Base-by-base conservation (phyloP, 441 rosid species). In the Francoa sonchifolia region DNA sequence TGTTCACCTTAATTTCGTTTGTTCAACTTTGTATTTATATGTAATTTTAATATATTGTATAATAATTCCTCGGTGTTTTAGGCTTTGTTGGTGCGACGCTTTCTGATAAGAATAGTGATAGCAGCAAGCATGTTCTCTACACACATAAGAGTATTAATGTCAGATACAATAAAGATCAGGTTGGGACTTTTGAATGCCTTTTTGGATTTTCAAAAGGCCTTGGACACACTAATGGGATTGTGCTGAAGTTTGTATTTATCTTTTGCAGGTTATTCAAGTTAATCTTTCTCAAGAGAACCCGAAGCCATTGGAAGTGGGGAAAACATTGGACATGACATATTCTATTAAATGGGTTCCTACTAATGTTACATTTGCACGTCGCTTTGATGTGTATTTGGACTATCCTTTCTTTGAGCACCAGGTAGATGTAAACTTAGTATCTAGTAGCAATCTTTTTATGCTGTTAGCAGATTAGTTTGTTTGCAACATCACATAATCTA, bases 371-470 rank as follows among this genome's bases (percentile, higher is more conserved):
- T 92, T 75, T 72, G 85, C 87, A 7, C 89, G 92, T 16, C 86
- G 99, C 39, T 92, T 92, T 57, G 97, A 88, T 45, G 81, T 88
- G 29, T 88, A 88, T 56, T 61, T 88, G 68, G 97, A 88, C 53
- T 79, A 88, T 55, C 97, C 94, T 4, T 88, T 88, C 73, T 88
- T 88, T 56, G 97, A 88, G 69, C 97, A 88, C 37, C 97, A 88
- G 97, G 97, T 87, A 60, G 46, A 50, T 38, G 13, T 12, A 42
- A 38, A 32, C 41, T 17, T 32, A n/a, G n/a, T n/a, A n/a, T n/a
- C n/a, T n/a, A n/a, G n/a, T n/a, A n/a, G n/a, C n/a, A n/a, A n/a
- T n/a, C n/a, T n/a, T n/a, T n/a, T n/a, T n/a, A n/a, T n/a, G n/a
- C n/a, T n/a, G n/a, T n/a, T n/a, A n/a, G n/a, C n/a, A n/a, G n/a